Conservation (phyloP, 116 monocot species). For the Zostera marina region DNA sequence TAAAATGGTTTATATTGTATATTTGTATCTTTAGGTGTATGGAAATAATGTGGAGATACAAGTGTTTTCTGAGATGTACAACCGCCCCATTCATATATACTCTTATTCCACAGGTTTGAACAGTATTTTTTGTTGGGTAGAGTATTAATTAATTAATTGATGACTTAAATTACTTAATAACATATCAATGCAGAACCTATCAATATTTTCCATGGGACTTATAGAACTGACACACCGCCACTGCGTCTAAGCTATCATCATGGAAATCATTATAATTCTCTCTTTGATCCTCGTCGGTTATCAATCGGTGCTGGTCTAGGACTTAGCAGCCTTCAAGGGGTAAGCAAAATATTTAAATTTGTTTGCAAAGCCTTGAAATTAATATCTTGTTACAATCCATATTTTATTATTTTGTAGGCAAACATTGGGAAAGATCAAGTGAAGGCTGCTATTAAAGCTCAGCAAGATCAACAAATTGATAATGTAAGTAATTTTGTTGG, state of each 20-base stretch:
- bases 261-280: slow-evolving; percentile 97
- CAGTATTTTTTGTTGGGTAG: neutral
- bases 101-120: slow-evolving; percentile 39
- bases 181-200: slow-evolving; percentile 48
- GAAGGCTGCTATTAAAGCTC: slow-evolving; percentile 94
- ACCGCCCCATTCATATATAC: slow-evolving; percentile 96
- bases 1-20: too few relatives aligned
- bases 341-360: slow-evolving; percentile 6
- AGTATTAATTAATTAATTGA: neutral
- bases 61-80: slow-evolving; percentile 95
- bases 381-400: too few relatives aligned
- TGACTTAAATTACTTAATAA: neutral
- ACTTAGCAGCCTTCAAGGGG: slow-evolving; percentile 79
- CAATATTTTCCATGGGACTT: slow-evolving; percentile 94
- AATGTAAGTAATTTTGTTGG: slow-evolving; percentile 38
- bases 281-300: slow-evolving; percentile 69
- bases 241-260: slow-evolving; percentile 89
- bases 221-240: slow-evolving; percentile 81
- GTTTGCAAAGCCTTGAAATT: too few relatives aligned
- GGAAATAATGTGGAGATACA: slow-evolving; percentile 97
- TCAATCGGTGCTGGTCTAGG: slow-evolving; percentile 94
- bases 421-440: slow-evolving; percentile 81
- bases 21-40: slow-evolving; percentile 46
- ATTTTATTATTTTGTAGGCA: slow-evolving; percentile 18
- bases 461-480: slow-evolving; percentile 96